Evolutionary conservation across 805 yeast genomes (phyloP), one percentile per base, ranked within the genome.

Genomic region (Ogataea glucozyma): DNA sequence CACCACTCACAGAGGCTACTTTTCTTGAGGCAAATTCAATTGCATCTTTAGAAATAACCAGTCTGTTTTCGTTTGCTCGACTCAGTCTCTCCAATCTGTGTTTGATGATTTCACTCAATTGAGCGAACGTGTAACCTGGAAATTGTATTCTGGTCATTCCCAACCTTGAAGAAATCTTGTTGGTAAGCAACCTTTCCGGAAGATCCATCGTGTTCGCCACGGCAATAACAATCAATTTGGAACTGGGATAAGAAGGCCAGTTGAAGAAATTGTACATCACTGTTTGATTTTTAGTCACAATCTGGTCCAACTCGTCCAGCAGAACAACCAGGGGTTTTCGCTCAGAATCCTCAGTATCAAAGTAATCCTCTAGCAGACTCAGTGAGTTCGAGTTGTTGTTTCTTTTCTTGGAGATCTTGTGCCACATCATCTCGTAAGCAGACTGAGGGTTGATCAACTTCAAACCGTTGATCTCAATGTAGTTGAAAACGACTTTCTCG

Each of bases 151-250:
- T 77, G 8, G 86, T 79, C 26, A 90, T 71, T 1, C 99, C 99
- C 44, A 93, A 71, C 52, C 99, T 78, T 1, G 97, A 88, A 0
- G 96, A 84, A 3, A 89, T 85, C 64, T 93, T 93, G 64, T 88
- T 91, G 14, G 93, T 81, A 29, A 93, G 69, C 38, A 83, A 74
- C 40, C 97, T 71, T 60, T 93, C 99, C 0, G 99, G 98, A 36
- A 93, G 68, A 67, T 93, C 98, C 97, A 93, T 89, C 0, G 97
- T 90, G 62, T 93, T 93, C 4, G 98, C 97, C 22, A 93, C 89
- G 0, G 98, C 97, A 31, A 93, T 73, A 2, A 93, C 95, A 38
- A 93, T 79, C 38, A 93, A 69, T 54, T 83, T 83, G 4, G 98
- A 89, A 51, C 80, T 71, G 10, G 76, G 69, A 56, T 87, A 81